Base-by-base conservation (phyloP, 2,329 filamentous ascomycete species). In the Leptographium galeiforme region DNA sequence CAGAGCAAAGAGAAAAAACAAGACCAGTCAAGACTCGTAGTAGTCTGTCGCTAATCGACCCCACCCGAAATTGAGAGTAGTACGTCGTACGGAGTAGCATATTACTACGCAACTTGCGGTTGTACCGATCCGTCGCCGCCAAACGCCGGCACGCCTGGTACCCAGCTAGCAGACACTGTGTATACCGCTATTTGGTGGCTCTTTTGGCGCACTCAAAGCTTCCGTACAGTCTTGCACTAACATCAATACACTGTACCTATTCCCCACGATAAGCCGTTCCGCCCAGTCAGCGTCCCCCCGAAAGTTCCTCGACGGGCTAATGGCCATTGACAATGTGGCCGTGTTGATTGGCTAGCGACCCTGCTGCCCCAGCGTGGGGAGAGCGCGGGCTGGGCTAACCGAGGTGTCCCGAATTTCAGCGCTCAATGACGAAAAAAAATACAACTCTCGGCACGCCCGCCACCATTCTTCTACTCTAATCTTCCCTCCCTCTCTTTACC, bases 371-470 rank as follows among this genome's bases (percentile, higher is more conserved):
- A 51, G 45, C 51, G 52, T 50, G 36, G 44, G 51, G 36, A 50
- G 34, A n/a, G 25, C 8, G 51, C 51, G 25, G 56, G 49, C 55
- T 51, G 36, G 41, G 53, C 55, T 57, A 60, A 51, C 58, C 58
- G 58, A 60, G 58, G 57, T 58, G 57, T 56, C 57, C 58, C 58
- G 58, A 60, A 57, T 57, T 57, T 57, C 56, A 32, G 53, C 57
- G 54, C 54, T 58, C 57, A 57, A 43, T 53, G 50, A 51, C 43
- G 51, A 51, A 53, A 54, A 50, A 55, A 56, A 50, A 45, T 45
- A 45, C 25, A 32, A 45, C 43, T 16, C 2, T 45, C 43, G 25
- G 43, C 43, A 45, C 43, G 43, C 14, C 43, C 25, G 14, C 43
- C 33, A 47, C 32, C 44, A 6, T 46, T 34, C 33, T 33, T 36